phyloP scores from a whole-genome alignment of 371 early-diverging fungal genomes.

The Circinella minor region DNA sequence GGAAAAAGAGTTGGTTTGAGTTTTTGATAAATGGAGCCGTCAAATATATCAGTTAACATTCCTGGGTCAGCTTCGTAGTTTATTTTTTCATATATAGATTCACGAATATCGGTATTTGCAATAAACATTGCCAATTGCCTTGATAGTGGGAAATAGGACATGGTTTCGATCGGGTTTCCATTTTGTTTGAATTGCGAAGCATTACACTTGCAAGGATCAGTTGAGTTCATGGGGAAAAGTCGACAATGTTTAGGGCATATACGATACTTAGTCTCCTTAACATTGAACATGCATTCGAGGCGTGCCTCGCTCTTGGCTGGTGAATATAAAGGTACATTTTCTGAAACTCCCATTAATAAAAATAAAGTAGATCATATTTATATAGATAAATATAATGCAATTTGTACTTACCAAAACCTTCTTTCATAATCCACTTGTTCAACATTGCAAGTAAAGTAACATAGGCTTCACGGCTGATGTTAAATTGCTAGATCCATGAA shows the following conservation, averaged over 20 bases:
- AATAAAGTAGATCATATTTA: background rate
- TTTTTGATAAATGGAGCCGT: background rate
- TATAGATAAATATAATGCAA: background rate
- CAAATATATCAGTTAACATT: no score
- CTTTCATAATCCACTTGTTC: background rate
- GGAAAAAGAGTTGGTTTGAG: background rate
- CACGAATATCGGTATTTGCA: no score
- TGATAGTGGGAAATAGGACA: no score
- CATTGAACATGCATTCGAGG: background rate
- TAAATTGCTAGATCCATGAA: background rate
- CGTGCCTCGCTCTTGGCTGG: background rate
- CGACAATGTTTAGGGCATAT: no score
- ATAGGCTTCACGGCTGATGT: slow-evolving; percentile 2
- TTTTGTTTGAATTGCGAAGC: no score
- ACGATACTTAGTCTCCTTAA: background rate
- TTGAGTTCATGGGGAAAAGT: no score
- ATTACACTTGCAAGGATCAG: no score
- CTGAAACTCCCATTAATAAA: background rate
- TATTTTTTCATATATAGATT: no score
- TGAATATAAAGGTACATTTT: background rate
- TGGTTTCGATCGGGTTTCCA: no score
- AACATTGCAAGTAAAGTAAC: background rate
- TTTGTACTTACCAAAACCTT: background rate
- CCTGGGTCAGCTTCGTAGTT: no score
- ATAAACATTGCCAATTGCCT: no score